These are phyloP conservation scores for Claviceps sp. DNA, from an alignment of 2,329 filamentous ascomycete genomes.

Conservation along the genomic window DNA sequence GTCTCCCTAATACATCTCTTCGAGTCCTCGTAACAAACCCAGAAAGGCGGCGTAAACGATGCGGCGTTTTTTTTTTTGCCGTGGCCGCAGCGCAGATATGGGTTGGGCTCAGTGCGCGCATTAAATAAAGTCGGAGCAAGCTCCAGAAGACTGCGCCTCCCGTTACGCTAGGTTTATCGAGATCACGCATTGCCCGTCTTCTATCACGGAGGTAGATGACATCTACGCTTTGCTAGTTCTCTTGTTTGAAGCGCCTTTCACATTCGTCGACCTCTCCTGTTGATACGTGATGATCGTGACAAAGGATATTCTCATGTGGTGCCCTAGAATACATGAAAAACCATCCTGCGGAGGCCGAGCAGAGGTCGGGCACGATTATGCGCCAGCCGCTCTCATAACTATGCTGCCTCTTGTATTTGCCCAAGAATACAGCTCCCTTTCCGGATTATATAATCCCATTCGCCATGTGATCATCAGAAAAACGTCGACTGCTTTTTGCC, in stretches of 20 bases:
- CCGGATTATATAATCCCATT: background rate
- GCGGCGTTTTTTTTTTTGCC: too few relatives aligned
- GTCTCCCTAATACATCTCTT: too few relatives aligned
- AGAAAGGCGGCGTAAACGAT: too few relatives aligned
- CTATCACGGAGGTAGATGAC: too few relatives aligned
- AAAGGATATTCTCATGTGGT: constrained; percentile 11
- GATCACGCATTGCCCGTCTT: too few relatives aligned
- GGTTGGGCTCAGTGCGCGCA: too few relatives aligned
- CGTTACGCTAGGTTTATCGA: too few relatives aligned
- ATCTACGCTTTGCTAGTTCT: too few relatives aligned
- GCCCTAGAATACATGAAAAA: constrained; percentile 16
- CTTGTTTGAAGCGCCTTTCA: background rate
- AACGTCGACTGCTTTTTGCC: background rate
- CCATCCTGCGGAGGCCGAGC: constrained; percentile 12
- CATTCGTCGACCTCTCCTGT: background rate
- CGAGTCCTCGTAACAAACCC: too few relatives aligned
- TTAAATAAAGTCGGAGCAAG: too few relatives aligned
- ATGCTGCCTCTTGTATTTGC: constrained; percentile 9
- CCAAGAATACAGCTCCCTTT: background rate
- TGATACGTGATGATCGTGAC: constrained; percentile 9
- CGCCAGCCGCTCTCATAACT: constrained; percentile 10
- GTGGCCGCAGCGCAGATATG: too few relatives aligned
- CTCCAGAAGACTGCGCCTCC: too few relatives aligned
- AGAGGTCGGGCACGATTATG: constrained; percentile 13
- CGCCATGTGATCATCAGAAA: background rate